Evolutionary conservation across 2,329 filamentous ascomycete genomes (phyloP).

Genomic region (Ophiostoma populinum): DNA sequence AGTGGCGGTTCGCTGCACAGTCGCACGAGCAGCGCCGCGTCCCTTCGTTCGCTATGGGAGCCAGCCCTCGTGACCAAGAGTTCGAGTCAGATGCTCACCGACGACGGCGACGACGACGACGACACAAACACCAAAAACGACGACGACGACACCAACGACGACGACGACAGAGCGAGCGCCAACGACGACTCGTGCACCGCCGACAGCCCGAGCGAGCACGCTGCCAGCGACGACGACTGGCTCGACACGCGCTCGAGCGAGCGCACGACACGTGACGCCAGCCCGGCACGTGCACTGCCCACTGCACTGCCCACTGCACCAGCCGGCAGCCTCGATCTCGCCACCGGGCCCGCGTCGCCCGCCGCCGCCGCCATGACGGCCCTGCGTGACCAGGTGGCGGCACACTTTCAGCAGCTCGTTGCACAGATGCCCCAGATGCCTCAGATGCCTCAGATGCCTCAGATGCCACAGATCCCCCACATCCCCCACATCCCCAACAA

Average conservation of each 20-base stretch:
- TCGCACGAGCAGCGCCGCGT: conserved; percentile 48
- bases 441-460: no score
- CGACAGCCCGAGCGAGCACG: conserved; percentile 13
- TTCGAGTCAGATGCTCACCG: no score
- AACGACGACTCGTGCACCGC: conserved; percentile 7
- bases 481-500: conserved; percentile 27
- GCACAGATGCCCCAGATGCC: neutral
- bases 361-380: conserved; percentile 47
- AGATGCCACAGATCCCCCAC: conserved; percentile 14
- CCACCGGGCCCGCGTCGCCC: conserved; percentile 31
- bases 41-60: conserved; percentile 51
- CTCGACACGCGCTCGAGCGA: conserved; percentile 20
- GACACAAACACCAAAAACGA: conserved; percentile 7
- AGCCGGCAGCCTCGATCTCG: conserved; percentile 14
- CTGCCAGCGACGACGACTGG: conserved; percentile 24
- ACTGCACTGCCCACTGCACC: conserved; percentile 11
- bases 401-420: conserved; percentile 35
- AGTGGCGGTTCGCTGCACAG: conserved; percentile 45
- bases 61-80: conserved; percentile 15
- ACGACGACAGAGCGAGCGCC: conserved; percentile 6
- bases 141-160: neutral
- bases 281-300: conserved; percentile 8
- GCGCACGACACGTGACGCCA: no score
- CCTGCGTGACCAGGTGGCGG: conserved; percentile 49
- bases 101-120: neutral